Base-by-base conservation (phyloP, 1,139 yeast species). In the Sugiyamaella pinicola region DNA sequence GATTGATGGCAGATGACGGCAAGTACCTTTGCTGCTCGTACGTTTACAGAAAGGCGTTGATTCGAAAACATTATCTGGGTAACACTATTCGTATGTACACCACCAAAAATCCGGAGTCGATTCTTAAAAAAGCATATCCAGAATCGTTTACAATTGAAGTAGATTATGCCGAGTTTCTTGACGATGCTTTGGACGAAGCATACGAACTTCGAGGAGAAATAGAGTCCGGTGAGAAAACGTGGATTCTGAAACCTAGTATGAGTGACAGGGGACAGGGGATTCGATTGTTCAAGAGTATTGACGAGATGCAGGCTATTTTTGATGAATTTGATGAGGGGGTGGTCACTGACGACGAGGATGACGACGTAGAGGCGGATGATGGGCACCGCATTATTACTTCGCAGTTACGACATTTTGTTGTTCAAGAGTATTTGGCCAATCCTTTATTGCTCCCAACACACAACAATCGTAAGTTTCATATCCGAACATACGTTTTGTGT, bases 251-350 rank as follows among this genome's bases (percentile, higher is more conserved):
- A 66, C 99, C 99, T 10, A 84, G 96, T 60, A 90, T 93, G 97
- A 86, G 96, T 64, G 99, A 93, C 65, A 85, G 93, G 66, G 99
- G 96, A 9, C 97, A 93, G 68, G 99, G 99, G 0, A 90, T 93
- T 43, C 74, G 96, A 47, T 70, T 93, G 0, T 93, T 93, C 72
- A 77, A 77, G 51, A 84, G 91, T 0, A 75, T 89, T 31, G 87
- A 83, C 10, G 95, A 90, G 61, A 73, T 93, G 51, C 97, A 91
- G 66, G 78, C 71, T 2, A 84, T 91, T 9, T 93, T 93, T 67
- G 86, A 93, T 64, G 83, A 86, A 5, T 89, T 89, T 69, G 96
- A 90, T 61, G 93, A 84, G 59, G 85, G 76, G 12, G 78, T 72
- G 3, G 78, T 75, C 1, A 80, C 76, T 29, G 87, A 81, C 39